Percentiles rank a stretch among this genome's conserved stretches.
These are phyloP conservation scores for Xerocomellus amylosporus DNA, from an alignment of 768 basidiomycete genomes.

Conservation along the genomic window DNA sequence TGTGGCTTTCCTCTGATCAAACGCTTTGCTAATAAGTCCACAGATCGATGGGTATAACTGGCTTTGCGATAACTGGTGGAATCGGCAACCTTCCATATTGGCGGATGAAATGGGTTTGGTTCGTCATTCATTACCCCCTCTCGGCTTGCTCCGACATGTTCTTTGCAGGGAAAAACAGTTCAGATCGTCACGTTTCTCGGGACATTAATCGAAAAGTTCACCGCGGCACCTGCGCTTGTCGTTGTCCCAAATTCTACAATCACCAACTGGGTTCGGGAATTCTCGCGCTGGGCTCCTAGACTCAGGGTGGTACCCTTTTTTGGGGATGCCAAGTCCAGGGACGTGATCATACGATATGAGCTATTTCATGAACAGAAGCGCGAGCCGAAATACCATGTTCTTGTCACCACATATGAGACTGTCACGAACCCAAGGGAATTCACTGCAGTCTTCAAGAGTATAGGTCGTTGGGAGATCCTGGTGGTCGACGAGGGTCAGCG, in stretches of 20 bases:
- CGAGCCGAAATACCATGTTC: conserved; percentile 77
- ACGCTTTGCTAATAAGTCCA: conserved; percentile 5
- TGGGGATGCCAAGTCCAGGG: conserved; percentile 76
- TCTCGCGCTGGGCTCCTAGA: conserved; percentile 69
- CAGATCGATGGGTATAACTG: conserved; percentile 81
- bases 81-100: conserved; percentile 77
- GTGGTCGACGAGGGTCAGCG: conserved; percentile 93
- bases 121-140: conserved; percentile 16
- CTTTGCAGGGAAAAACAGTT: conserved; percentile 78
- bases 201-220: conserved; percentile 50
- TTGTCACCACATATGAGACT: conserved; percentile 92
- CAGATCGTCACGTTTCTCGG: conserved; percentile 87
- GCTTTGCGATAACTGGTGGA: conserved; percentile 89
- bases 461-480: conserved; percentile 91
- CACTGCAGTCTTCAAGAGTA: conserved; percentile 66
- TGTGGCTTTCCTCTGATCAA: conserved; percentile 17
- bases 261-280: conserved; percentile 93
- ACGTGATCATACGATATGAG: conserved; percentile 80
- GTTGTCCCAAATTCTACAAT: conserved; percentile 97
- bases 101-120: conserved; percentile 99
- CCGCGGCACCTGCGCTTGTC: conserved; percentile 77
- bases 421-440: conserved; percentile 70
- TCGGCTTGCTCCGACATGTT: conserved; percentile 6
- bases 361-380: conserved; percentile 59
- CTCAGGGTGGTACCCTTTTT: conserved; percentile 81